Evolutionary conservation across 352 stramenopile species (phyloP).

Genomic region (Pythium dissotocum): DNA sequence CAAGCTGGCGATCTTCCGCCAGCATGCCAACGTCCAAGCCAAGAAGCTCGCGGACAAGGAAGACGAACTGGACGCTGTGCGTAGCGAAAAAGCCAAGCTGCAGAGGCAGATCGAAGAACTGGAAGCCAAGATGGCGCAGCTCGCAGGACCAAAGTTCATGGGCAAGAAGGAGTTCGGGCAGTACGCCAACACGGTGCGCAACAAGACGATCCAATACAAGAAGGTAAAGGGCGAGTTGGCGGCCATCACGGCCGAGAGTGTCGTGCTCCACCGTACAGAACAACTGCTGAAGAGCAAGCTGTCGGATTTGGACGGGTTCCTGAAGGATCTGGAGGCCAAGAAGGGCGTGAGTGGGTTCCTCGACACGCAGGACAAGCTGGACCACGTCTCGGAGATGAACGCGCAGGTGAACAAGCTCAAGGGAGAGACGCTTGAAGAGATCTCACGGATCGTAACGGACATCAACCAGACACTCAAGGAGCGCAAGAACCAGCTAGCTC

Average conservation of each 20-base stretch:
- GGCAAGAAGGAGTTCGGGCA: slow-evolving; percentile 90
- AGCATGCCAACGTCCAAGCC: slow-evolving; percentile 85
- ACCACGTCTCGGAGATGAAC: slow-evolving; percentile 87
- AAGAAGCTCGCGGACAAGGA: slow-evolving; percentile 91
- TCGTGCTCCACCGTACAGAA: slow-evolving; percentile 92
- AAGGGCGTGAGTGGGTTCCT: slow-evolving; percentile 87
- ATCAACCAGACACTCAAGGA: slow-evolving; percentile 92
- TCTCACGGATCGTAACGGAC: slow-evolving; percentile 89
- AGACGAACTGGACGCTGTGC: slow-evolving; percentile 78
- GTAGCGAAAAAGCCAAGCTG: slow-evolving; percentile 58
- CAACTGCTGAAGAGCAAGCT: slow-evolving; percentile 88
- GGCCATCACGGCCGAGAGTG: slow-evolving; percentile 82
- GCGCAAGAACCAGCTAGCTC: slow-evolving; percentile 91
- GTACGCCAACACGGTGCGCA: slow-evolving; percentile 85
- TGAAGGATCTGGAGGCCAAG: slow-evolving; percentile 80
- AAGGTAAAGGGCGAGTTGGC: slow-evolving; percentile 88
- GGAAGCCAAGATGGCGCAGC: slow-evolving; percentile 61
- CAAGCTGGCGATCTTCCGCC: slow-evolving; percentile 91
- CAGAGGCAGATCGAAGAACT: slow-evolving; percentile 73
- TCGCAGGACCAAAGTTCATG: slow-evolving; percentile 77
- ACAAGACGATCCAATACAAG: slow-evolving; percentile 93
- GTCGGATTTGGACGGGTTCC: slow-evolving; percentile 82
- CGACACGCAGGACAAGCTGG: slow-evolving; percentile 86
- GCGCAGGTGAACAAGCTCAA: slow-evolving; percentile 91
- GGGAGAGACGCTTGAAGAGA: slow-evolving; percentile 92